Base-by-base conservation (phyloP, 2,329 filamentous ascomycete genomes). In the Verticillium nubilum region DNA sequence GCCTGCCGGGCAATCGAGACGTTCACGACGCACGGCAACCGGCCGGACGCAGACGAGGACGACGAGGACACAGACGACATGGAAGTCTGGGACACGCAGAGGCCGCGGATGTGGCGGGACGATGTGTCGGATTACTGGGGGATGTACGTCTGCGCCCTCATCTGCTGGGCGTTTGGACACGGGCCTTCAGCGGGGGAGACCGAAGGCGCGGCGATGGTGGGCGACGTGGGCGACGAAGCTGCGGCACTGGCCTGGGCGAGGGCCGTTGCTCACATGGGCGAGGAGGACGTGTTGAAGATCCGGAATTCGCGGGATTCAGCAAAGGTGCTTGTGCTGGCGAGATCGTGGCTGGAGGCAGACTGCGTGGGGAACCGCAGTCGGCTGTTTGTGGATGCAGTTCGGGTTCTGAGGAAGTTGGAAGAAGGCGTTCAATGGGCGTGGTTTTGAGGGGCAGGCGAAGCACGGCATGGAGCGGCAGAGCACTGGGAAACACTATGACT, bases 131-230 rank as follows among this genome's bases (percentile, higher is more conserved):
- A 82, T 62, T 83, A 81, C 65, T 85, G 82, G 82, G 78, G 73
- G 31, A 66, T 85, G 55, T 86, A 86, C 65, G 78, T 82, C 7
- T 85, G 82, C 62, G 74, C 81, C 7, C 74, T 87, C 56, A 81
- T 86, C 63, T 85, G 80, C 72, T 87, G 84, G 84, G 82, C 83
- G 1, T 82, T 80, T 63, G 76, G 78, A 2, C 73, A 81, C 59
- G 68, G 68, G 10, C 61, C 27, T 2, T 61, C 33, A 57, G 26
- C 60, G 58, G 31, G 54, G 54, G 42, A 47, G 9, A 7, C 12
- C 7, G 42, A 13, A 9, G n/a, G 4, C 17, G 42, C 42, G 42
- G 57, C 64, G 29, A 60, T 26, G 61, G 62, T 9, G 64, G 64
- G 37, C 42, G 52, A 53, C 35, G 68, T 63, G 60, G 61, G 60